A percentile compares a stretch with the other conserved stretches of the same genome.
Evolutionary conservation across 805 yeast genomes (phyloP).

Genomic region (Zygotorulaspora florentina): DNA sequence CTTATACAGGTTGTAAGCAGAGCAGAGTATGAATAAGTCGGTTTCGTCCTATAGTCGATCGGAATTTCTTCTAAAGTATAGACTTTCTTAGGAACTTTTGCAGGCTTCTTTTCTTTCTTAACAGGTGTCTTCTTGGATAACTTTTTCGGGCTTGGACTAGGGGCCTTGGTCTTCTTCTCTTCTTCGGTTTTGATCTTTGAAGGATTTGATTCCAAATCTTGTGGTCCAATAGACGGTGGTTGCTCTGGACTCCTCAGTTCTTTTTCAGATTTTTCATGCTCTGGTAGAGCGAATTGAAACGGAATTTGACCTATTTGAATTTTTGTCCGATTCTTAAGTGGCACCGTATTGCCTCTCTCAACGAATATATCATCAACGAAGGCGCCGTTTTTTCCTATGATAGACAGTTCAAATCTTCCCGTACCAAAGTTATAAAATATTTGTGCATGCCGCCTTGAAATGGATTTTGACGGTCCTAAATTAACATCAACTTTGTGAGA

Average conservation of each 20-base stretch:
- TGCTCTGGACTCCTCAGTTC: conserved; percentile 34
- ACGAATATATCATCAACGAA: conserved; percentile 89
- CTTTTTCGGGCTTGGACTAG: conserved; percentile 7
- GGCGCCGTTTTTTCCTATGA: conserved; percentile 93
- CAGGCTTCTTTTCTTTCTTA: conserved; percentile 49
- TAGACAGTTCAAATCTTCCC: conserved; percentile 86
- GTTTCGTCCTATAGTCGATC: conserved; percentile 78
- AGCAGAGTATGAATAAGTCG: conserved; percentile 73
- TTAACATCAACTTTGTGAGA: conserved; percentile 83
- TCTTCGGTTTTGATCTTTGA: conserved; percentile 13
- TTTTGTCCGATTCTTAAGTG: conserved; percentile 72
- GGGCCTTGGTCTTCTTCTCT: conserved; percentile 10
- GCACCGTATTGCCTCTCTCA: conserved; percentile 88
- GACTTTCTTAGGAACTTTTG: conserved; percentile 54
- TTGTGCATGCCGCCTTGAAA: conserved; percentile 90
- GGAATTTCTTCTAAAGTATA: conserved; percentile 85
- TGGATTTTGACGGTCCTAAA: conserved; percentile 86
- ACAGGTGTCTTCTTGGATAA: conserved; percentile 38
- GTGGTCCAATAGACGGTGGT: conserved; percentile 12
- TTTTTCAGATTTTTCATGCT: conserved; percentile 49
- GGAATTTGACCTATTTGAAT: conserved; percentile 92
- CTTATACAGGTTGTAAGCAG: conserved; percentile 76
- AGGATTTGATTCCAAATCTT: conserved; percentile 9
- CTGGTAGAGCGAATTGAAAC: conserved; percentile 82
- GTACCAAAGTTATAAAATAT: conserved; percentile 96